Evolutionary conservation across 2,329 filamentous ascomycete genomes (phyloP), one percentile per base, ranked within the genome.

Genomic region (Falciphora oryzae): DNA sequence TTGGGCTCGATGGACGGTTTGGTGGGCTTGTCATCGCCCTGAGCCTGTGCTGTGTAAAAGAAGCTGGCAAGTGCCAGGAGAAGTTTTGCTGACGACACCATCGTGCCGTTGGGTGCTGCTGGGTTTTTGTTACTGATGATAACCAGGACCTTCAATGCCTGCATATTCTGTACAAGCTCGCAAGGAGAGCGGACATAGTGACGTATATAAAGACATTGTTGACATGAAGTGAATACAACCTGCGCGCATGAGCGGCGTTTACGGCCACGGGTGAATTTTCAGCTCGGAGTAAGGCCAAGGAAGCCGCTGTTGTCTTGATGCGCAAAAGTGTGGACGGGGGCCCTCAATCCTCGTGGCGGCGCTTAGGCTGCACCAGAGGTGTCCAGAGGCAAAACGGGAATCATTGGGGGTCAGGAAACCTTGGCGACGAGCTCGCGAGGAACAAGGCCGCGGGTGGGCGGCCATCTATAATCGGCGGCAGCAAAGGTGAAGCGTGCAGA

Each of bases 1-100:
- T 44, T 61, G 8, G 59, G 59, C 32, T 61, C 38, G 3, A 61
- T 61, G 7, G 32, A 29, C 7, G 59, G 31, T n/a, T 61, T 61
- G 22, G 31, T 38, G 22, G 59, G 59, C 32, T 61, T 61, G 59
- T 61, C 59, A 4, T 53, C 4, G 18, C 6, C 8, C 31, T 61
- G 59, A 13, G 59, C 59, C 22, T 25, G 32, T 44, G 32, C 31
- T 22, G 38, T 44, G 32, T n/a, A 32, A 3, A 61, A n/a, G 13
- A 32, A 27, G 59, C 32, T 38, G 25, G 59, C 59, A 27, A 61
- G 13, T 3, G 32, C 59, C 32, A 61, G 32, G n/a, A 38, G 29
- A 25, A 38, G 32, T 27, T 38, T 50, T 27, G 38, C 25, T 14
- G 59, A 16, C 10, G 59, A 61, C 2, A 61, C 59, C 59, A 61